Conservation (phyloP, 257 asterid genomes). For the Rhazya stricta region DNA sequence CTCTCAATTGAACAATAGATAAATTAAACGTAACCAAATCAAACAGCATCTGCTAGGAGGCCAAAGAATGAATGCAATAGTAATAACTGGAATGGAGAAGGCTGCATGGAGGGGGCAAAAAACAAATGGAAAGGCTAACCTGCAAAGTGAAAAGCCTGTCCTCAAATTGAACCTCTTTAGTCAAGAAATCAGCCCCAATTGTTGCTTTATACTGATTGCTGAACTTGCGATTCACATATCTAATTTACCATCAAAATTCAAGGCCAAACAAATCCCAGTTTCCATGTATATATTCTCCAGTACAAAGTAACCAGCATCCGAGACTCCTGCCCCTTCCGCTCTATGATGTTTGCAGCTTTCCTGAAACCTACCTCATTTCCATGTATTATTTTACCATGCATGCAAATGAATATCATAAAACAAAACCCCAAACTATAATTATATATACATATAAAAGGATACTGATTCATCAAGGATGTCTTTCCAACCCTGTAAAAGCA, state of each 20-base stretch:
- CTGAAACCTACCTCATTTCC: too few species aligned
- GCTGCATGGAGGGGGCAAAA: not conserved
- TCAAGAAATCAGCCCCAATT: constrained; percentile 30
- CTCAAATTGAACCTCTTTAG: constrained; percentile 23
- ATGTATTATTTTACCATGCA: not conserved
- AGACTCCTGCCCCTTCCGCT: too few species aligned
- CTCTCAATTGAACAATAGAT: not conserved
- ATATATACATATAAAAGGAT: not conserved
- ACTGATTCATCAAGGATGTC: constrained; percentile 22
- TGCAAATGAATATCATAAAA: not conserved
- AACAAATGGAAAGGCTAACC: constrained; percentile 15
- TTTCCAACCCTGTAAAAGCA: constrained; percentile 13
- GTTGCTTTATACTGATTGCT: constrained; percentile 30
- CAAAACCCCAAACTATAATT: not conserved
- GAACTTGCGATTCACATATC: constrained; percentile 28
- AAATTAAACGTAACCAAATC: not conserved
- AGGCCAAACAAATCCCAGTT: not conserved
- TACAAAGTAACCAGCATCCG: not conserved
- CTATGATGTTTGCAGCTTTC: too few species aligned
- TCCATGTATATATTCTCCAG: too few species aligned
- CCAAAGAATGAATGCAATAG: not conserved
- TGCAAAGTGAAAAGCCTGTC: constrained; percentile 29
- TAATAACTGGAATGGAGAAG: too few species aligned
- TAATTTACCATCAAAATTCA: constrained; percentile 2
- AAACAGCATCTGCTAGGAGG: too few species aligned